phyloP scores from a whole-genome alignment of 257 asterid genomes.

The Petunia secreta region DNA sequence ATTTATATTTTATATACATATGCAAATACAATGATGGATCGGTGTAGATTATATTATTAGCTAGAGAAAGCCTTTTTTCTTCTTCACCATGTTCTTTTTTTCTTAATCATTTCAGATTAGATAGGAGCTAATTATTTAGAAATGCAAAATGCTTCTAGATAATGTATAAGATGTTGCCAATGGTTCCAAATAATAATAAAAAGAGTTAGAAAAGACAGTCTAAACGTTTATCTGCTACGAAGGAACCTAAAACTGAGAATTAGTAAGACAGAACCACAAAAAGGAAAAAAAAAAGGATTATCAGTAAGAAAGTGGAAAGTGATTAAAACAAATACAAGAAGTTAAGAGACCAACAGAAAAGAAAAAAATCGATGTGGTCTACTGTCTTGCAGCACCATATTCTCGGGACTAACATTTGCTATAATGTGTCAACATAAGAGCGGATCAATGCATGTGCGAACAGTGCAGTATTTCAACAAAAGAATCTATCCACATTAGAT shows the following conservation, averaged over 20 bases:
- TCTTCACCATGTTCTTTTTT: not conserved
- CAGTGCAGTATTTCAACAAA: not conserved
- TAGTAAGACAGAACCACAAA: no score
- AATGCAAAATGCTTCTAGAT: not conserved
- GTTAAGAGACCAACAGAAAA: no score
- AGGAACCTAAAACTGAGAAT: not conserved
- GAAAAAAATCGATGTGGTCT: no score
- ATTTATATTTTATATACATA: no score
- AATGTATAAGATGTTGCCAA: not conserved
- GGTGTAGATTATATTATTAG: no score
- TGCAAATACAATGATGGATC: no score
- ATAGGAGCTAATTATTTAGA: not conserved
- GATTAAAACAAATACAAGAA: no score
- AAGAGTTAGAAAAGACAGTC: not conserved
- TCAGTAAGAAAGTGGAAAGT: no score
- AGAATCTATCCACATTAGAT: not conserved
- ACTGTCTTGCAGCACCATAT: not conserved
- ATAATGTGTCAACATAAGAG: not conserved
- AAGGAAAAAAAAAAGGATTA: no score
- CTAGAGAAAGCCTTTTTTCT: not conserved
- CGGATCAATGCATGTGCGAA: constrained; percentile 17
- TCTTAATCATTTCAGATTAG: not conserved
- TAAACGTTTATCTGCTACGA: not conserved
- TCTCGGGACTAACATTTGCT: not conserved
- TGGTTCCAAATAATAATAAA: no score